phyloP scores from a whole-genome alignment of 768 basidiomycete genomes.

The Lentinula aciculospora region DNA sequence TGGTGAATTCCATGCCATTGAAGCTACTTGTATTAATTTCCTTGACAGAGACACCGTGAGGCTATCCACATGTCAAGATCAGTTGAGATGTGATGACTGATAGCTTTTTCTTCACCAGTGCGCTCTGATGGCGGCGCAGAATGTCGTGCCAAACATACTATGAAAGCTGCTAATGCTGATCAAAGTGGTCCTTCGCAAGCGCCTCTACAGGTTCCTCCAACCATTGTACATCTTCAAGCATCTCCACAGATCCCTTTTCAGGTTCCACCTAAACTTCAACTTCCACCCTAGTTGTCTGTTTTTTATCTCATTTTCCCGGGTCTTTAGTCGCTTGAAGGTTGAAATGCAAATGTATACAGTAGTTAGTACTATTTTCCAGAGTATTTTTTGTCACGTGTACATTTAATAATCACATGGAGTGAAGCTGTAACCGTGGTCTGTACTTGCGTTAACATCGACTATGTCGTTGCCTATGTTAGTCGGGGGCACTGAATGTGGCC shows the following conservation, averaged over 20 bases:
- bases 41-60: conserved; percentile 71
- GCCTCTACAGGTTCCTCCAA: background rate
- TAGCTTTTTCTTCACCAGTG: conserved; percentile 39
- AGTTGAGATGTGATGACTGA: conserved; percentile 17
- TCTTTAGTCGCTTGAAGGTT: background rate
- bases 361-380: too few species aligned
- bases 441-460: background rate
- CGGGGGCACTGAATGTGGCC: conserved; percentile 78
- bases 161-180: conserved; percentile 15
- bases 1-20: background rate
- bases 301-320: background rate
- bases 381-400: background rate
- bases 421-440: background rate
- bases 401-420: conserved; percentile 7
- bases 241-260: background rate
- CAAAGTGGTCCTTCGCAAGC: background rate
- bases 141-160: conserved; percentile 41
- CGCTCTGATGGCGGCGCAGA: conserved; percentile 83
- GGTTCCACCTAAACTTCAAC: background rate
- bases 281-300: background rate
- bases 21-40: conserved; percentile 13
- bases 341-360: background rate
- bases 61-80: conserved; percentile 17
- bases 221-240: background rate
- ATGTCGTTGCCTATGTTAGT: conserved; percentile 84